Base-by-base conservation (phyloP, 768 basidiomycete species). In the Psilocybe subaeruginosa region DNA sequence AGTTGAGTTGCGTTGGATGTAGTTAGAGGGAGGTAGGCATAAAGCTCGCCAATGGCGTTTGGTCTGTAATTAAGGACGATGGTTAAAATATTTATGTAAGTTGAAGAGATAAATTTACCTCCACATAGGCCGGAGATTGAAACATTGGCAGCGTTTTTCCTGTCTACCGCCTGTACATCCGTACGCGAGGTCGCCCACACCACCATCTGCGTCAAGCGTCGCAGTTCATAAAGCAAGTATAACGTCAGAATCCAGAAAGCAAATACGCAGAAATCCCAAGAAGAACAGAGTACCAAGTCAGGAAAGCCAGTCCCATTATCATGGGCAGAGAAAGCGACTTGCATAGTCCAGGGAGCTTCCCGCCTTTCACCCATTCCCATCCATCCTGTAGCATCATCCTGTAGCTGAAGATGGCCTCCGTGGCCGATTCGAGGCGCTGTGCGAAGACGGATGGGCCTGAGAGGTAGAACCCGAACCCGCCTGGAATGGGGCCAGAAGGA, bases 291-390 rank as follows among this genome's bases (percentile, higher is more conserved):
- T 23, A 23, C 23, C 17, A 45, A 17, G 9, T 11, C 1, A 16
- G 8, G 39, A 48, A 23, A 39, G 33, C 11, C 6, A 35, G 4
- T 35, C 33, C 33, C 11, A 35, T 35, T 11, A 35, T 35, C 33
- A 8, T 6, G 16, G 39, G 43, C 23, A 39, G 1, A 12, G 9
- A 23, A 39, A n/a, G 19, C 7, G 14, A 78, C 89, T 67, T 63
- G 86, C 87, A 89, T 14, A 89, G 72, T 9, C 91, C 91, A 33
- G 91, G 90, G 14, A 92, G 76, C 68, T 93, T 93, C 1, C 91
- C 91, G 30, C 91, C 91, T 66, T 86, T 87, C n/a, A 76, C 79
- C 81, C 85, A 92, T 39, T 84, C 80, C 82, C 87, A 92, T 1
- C 77, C 86, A 0, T 76, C 69, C 59, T 86, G 73, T 51, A 92